Conservation (phyloP, 768 basidiomycete genomes). For the Panus rudis region DNA sequence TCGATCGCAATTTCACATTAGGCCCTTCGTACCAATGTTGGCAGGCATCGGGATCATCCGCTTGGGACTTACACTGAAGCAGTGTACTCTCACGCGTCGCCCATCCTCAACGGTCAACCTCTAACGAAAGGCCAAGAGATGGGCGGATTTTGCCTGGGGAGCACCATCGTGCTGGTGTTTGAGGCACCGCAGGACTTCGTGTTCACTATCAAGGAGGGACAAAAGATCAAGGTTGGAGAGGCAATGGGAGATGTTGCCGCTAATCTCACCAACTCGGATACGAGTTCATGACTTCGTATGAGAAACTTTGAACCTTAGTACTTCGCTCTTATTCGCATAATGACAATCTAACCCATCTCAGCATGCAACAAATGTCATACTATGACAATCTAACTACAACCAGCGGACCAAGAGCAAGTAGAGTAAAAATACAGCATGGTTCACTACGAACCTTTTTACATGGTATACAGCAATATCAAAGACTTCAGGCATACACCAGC, state of each 20-base stretch:
- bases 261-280: too few relatives aligned
- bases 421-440: too few relatives aligned
- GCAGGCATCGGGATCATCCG: slow-evolving; percentile 58
- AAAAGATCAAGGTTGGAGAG: slow-evolving; percentile 86
- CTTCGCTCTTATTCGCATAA: too few relatives aligned
- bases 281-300: too few relatives aligned
- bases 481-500: not conserved
- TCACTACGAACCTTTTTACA: too few relatives aligned
- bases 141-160: slow-evolving; percentile 94
- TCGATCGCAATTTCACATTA: slow-evolving; percentile 19
- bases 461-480: too few relatives aligned
- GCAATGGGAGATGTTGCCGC: slow-evolving; percentile 54
- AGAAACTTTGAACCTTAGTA: too few relatives aligned
- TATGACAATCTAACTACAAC: too few relatives aligned
- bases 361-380: too few relatives aligned
- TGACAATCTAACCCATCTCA: too few relatives aligned
- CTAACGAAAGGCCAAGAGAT: slow-evolving; percentile 86
- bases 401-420: too few relatives aligned
- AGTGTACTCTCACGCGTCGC: slow-evolving; percentile 78
- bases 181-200: slow-evolving; percentile 85
- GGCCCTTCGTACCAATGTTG: slow-evolving; percentile 86
- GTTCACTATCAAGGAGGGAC: slow-evolving; percentile 68
- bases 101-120: slow-evolving; percentile 83
- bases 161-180: slow-evolving; percentile 94
- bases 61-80: slow-evolving; percentile 90